A percentile compares a stretch with the other conserved stretches of the same genome.
Conservation (phyloP, 495 filamentous ascomycete species). For the Penicillium verhagenii region DNA sequence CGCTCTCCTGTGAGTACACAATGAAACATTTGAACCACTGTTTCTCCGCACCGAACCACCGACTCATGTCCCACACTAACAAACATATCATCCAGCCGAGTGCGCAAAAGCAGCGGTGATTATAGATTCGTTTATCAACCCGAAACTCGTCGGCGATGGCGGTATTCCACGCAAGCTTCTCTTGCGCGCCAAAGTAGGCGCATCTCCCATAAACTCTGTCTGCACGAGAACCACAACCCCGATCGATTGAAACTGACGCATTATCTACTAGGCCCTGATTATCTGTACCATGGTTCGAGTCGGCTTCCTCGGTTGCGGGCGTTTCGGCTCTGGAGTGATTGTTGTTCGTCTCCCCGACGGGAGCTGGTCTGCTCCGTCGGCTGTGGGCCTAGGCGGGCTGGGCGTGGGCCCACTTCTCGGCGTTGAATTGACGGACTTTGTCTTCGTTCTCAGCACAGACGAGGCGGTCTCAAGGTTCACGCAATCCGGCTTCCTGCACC, state of each 20-base stretch:
- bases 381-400: slow-evolving; percentile 78
- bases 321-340: slow-evolving; percentile 89
- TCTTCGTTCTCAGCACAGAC: slow-evolving; percentile 91
- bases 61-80: neutral
- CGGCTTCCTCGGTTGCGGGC: slow-evolving; percentile 82
- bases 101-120: slow-evolving; percentile 21
- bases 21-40: neutral
- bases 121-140: slow-evolving; percentile 21
- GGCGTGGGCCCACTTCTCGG: slow-evolving; percentile 93
- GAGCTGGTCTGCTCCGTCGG: slow-evolving; percentile 87
- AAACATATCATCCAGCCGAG: slow-evolving; percentile 14
- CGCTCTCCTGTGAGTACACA: slow-evolving; percentile 12
- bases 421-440: slow-evolving; percentile 93
- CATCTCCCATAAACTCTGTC: neutral
- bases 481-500: slow-evolving; percentile 75
- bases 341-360: slow-evolving; percentile 87
- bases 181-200: slow-evolving; percentile 15
- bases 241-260: no score
- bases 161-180: slow-evolving; percentile 19
- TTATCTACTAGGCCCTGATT: slow-evolving; percentile 7
- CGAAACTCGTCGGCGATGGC: slow-evolving; percentile 8
- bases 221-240: no score
- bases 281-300: slow-evolving; percentile 79
- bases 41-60: neutral
- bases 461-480: slow-evolving; percentile 86